A percentile compares a stretch with the other conserved stretches of the same genome.
These are phyloP conservation scores for Pseudopediastrum boryanum DNA, from an alignment of 139 green algal genomes.

Conservation along the genomic window DNA sequence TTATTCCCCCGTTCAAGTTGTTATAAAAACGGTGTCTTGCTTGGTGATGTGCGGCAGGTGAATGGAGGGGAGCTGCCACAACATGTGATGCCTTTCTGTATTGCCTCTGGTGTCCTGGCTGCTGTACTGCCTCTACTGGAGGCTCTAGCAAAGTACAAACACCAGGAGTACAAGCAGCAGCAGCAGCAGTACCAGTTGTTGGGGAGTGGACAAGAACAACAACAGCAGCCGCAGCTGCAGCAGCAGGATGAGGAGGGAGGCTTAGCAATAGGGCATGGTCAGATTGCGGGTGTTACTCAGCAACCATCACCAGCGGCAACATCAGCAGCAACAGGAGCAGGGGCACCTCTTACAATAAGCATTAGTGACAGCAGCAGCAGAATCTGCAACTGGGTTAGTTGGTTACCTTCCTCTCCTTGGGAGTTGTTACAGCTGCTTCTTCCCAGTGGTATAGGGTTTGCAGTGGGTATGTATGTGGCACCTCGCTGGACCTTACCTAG, in stretches of 20 bases:
- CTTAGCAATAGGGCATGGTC: no score
- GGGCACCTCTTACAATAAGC: background rate
- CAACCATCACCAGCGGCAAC: background rate
- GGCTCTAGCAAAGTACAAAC: background rate
- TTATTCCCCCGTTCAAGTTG: no score
- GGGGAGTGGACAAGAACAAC: no score
- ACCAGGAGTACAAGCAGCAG: background rate
- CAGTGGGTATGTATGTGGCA: constrained; percentile 61
- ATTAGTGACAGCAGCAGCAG: background rate
- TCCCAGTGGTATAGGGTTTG: constrained; percentile 61
- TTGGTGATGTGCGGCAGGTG: constrained; percentile 55
- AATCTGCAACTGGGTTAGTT: background rate
- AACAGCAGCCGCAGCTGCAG: no score
- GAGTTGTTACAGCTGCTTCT: constrained; percentile 25
- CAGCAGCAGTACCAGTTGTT: background rate
- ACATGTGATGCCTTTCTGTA: constrained; percentile 38
- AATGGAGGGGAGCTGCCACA: constrained; percentile 47
- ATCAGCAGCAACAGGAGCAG: constrained; percentile 3
- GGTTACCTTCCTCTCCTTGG: background rate
- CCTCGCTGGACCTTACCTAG: constrained; percentile 58
- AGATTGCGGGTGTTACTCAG: background rate
- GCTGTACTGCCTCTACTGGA: constrained; percentile 14
- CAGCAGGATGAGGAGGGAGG: no score
- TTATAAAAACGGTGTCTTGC: no score
- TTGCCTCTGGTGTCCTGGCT: constrained; percentile 20